Base-by-base conservation (phyloP, 129 eudicot genomes). In the Dittrichia graveolens region DNA sequence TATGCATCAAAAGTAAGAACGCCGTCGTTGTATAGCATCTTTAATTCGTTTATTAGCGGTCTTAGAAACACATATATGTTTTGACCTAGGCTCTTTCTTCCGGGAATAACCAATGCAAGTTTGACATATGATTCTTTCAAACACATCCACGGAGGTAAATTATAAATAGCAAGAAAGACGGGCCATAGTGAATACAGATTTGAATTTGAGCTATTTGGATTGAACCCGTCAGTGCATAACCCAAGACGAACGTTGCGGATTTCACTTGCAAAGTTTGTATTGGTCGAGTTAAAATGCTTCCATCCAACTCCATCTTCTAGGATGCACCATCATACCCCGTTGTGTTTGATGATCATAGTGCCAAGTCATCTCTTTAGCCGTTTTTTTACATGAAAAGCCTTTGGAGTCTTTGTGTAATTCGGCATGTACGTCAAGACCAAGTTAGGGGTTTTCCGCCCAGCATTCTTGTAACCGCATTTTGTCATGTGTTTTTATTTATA, bases 121-220 rank as follows among this genome's bases (percentile, higher is more conserved):
- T 24, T 24, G 31, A 24, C 31, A 24, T 24, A 24, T 24, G 31
- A 2, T 24, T 24, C 31, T 24, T 24, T 24, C 31, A 24, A 24
- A 2, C 31, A 24, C 31, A 24, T 24, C 31, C 31, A 24, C 2
- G 70, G 85, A 0, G 78, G 81, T 8, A 75, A 63, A 45, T 75
- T 75, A 12, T 81, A 81, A 0, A 65, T 69, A 0, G 68, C 69
- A 3, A 56, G 62, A 56, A 24, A 56, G 13, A 56, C n/a, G 39
- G 13, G 62, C 62, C 62, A 56, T 18, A 19, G 19, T 19, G 62
- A 56, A 56, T 56, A 56, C 11, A 13, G 40, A 56, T 9, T 56
- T 3, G 62, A 56, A 8, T 9, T 18, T 56, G 6, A 9, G 62
- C 18, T 56, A n/a, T 56, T 56, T 6, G 38, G 62, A 9, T 12